These are phyloP conservation scores for Fusarium pseudocircinatum DNA, from an alignment of 2,329 filamentous ascomycete genomes.

Conservation along the genomic window DNA sequence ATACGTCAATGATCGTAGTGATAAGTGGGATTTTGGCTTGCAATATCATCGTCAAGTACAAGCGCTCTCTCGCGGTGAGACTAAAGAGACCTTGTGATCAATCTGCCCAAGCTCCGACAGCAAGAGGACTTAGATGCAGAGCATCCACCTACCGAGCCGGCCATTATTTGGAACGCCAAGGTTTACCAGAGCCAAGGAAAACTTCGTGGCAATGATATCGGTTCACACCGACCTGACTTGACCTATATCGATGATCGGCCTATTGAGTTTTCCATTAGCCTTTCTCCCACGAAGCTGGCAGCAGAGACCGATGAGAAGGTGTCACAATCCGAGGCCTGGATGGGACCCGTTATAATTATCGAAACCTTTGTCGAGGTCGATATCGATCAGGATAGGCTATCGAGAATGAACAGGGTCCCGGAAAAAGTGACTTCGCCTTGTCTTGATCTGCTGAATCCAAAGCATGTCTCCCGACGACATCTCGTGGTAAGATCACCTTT, in stretches of 20 bases:
- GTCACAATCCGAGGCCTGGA: neutral
- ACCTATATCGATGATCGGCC: neutral
- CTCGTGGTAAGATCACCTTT: neutral
- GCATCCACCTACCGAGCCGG: neutral
- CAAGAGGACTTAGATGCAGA: neutral
- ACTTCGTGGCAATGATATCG: neutral
- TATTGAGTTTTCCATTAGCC: neutral
- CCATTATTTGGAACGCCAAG: neutral
- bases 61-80: too few relatives aligned
- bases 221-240: neutral
- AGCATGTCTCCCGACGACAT: neutral
- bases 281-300: neutral
- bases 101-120: neutral
- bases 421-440: neutral
- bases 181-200: neutral
- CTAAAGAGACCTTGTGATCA: neutral
- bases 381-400: neutral
- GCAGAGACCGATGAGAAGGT: neutral
- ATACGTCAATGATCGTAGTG: too few relatives aligned
- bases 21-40: too few relatives aligned
- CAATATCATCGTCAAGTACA: too few relatives aligned
- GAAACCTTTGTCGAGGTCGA: neutral
- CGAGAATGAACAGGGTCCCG: fast-evolving
- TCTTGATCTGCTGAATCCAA: neutral
- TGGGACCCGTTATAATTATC: neutral